Evolutionary conservation across 192 early-diverging fungal genomes (phyloP).

Genomic region (Geranomyces michiganensis): DNA sequence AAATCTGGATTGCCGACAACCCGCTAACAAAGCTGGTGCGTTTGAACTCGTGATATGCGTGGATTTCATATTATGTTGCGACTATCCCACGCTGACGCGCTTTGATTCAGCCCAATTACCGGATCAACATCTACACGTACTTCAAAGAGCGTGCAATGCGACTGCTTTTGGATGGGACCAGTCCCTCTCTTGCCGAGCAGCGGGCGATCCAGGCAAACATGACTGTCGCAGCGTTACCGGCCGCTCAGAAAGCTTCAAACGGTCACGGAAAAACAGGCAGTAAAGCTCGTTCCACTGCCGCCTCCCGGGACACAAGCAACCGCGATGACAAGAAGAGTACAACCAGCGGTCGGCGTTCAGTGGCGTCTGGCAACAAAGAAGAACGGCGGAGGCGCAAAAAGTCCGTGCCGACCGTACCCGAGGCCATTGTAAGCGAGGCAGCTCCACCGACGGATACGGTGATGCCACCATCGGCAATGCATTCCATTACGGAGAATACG

Average conservation of each 20-base stretch:
- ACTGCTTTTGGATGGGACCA: conserved; percentile 40
- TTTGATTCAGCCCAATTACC: conserved; percentile 34
- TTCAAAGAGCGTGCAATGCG: conserved; percentile 41
- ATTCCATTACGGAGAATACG: not conserved
- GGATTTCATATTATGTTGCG: not conserved
- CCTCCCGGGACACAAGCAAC: conserved; percentile 3
- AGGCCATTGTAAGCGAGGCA: not conserved
- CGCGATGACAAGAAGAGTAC: conserved; percentile 17
- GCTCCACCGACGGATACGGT: not conserved
- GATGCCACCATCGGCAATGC: not conserved
- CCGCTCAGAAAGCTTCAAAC: not conserved
- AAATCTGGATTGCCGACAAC: conserved; percentile 41
- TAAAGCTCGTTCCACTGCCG: conserved; percentile 9
- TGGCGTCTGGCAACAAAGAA: conserved; percentile 11
- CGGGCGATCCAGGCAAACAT: conserved; percentile 40
- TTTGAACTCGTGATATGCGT: not conserved
- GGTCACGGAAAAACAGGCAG: not conserved
- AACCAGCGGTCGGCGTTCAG: conserved; percentile 19
- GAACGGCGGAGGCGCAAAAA: conserved; percentile 15
- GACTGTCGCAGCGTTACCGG: conserved; percentile 20
- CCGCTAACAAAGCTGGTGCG: conserved; percentile 44
- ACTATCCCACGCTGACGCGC: not conserved
- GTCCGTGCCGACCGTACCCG: not conserved
- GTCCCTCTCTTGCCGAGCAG: conserved; percentile 39
- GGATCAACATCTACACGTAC: conserved; percentile 52